A percentile compares a stretch with the other conserved stretches of the same genome.
phyloP scores from a whole-genome alignment of 805 yeast species.

The Blastobotrys robertii region DNA sequence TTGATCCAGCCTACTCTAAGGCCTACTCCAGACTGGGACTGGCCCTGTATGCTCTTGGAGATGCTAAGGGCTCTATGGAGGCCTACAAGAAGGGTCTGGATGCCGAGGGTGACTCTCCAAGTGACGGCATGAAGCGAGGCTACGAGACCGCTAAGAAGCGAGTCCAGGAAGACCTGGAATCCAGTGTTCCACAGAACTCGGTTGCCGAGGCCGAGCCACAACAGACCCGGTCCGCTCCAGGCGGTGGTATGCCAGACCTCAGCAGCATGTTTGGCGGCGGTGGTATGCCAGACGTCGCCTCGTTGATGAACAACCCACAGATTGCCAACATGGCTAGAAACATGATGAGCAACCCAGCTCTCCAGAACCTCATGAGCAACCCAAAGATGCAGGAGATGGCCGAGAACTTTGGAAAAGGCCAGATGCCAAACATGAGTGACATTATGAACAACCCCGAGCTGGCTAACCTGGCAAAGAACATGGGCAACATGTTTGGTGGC shows the following conservation, averaged over 20 bases:
- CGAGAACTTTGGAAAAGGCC: slow-evolving; percentile 45
- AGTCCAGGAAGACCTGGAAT: slow-evolving; percentile 55
- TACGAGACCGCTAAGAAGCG: slow-evolving; percentile 87
- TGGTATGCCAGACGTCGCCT: slow-evolving; percentile 59
- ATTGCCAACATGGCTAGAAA: slow-evolving; percentile 80
- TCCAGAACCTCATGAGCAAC: slow-evolving; percentile 64
- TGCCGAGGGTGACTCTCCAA: slow-evolving; percentile 73
- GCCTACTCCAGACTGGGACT: slow-evolving; percentile 93
- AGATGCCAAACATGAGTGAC: slow-evolving; percentile 55
- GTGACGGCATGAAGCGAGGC: slow-evolving; percentile 87
- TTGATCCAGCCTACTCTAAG: slow-evolving; percentile 76
- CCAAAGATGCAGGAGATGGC: slow-evolving; percentile 84
- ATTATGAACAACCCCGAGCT: slow-evolving; percentile 76
- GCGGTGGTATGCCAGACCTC: slow-evolving; percentile 1
- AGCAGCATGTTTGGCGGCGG: slow-evolving; percentile 38
- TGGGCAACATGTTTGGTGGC: slow-evolving; percentile 47
- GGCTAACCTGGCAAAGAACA: slow-evolving; percentile 58
- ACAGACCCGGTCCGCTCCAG: slow-evolving; percentile 59
- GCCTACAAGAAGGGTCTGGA: slow-evolving; percentile 86
- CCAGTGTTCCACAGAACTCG: slow-evolving; percentile 29
- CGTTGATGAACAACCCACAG: slow-evolving; percentile 83
- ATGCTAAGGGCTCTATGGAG: slow-evolving; percentile 76
- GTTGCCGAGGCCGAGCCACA: slow-evolving; percentile 5
- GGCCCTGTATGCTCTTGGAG: slow-evolving; percentile 92
- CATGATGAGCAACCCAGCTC: slow-evolving; percentile 75